These are phyloP conservation scores for Podospora anserina DNA, from an alignment of 495 filamentous ascomycete genomes.

Conservation along the genomic window DNA sequence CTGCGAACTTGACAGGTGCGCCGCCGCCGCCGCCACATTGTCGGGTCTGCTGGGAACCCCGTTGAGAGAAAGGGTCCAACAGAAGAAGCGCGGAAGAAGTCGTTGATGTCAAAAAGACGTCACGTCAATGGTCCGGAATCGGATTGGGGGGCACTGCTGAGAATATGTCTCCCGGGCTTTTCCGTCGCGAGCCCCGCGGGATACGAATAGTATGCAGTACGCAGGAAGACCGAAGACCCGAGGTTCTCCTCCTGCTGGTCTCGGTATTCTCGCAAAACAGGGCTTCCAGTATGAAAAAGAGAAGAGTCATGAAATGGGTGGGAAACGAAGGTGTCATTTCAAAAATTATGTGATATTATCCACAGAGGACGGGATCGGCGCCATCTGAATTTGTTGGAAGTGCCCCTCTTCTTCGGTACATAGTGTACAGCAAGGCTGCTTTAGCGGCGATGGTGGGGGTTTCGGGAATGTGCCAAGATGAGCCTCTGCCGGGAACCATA, in stretches of 20 bases:
- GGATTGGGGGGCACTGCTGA: background rate
- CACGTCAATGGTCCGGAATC: slow-evolving; percentile 9
- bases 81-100: background rate
- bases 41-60: background rate
- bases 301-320: background rate
- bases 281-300: background rate
- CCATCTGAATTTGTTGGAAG: background rate
- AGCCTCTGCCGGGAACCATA: background rate
- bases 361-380: background rate
- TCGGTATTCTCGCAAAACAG: background rate
- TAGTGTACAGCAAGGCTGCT: background rate
- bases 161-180: background rate
- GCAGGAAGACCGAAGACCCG: background rate
- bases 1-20: background rate
- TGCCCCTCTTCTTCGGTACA: background rate
- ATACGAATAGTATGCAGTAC: background rate
- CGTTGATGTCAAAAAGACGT: slow-evolving; percentile 1
- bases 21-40: background rate
- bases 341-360: background rate
- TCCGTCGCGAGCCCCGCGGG: background rate
- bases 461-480: background rate
- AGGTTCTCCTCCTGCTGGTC: background rate
- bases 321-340: background rate
- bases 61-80: background rate
- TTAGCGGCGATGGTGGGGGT: background rate